Evolutionary conservation across 306 rosid genomes (phyloP).

Genomic region (Gillenia trifoliata): DNA sequence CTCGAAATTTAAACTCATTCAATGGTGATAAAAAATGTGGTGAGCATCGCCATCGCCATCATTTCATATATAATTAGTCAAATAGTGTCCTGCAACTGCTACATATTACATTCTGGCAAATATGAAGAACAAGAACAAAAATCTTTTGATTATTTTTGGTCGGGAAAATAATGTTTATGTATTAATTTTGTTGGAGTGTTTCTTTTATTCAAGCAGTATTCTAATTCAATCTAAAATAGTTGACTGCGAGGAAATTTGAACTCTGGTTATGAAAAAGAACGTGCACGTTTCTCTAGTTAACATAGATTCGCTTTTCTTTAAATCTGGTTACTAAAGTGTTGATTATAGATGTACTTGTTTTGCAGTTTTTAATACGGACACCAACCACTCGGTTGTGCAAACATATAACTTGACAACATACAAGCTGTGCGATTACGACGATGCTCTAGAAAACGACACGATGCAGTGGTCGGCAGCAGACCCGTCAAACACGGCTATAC

Average conservation of each 20-base stretch:
- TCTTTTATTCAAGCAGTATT: no score
- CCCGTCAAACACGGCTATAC: conserved; percentile 49
- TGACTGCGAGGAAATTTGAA: no score
- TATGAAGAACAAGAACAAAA: background rate
- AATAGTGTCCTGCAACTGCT: no score
- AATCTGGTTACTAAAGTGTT: background rate
- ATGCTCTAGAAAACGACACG: conserved; percentile 66
- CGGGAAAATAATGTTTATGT: background rate
- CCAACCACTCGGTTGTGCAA: conserved; percentile 66
- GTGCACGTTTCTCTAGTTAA: background rate
- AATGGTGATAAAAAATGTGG: no score
- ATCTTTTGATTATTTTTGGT: no score
- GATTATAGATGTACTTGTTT: background rate
- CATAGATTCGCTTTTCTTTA: background rate
- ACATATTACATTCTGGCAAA: background rate
- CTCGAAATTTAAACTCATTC: no score
- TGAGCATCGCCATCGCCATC: no score
- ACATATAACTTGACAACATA: conserved; percentile 72
- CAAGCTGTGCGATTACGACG: conserved; percentile 60
- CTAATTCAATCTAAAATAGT: background rate
- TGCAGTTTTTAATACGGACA: conserved; percentile 85
- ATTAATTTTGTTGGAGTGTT: background rate
- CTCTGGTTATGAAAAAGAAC: no score
- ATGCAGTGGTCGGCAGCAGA: conserved; percentile 54
- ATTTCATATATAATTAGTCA: no score